A percentile compares a stretch with the other conserved stretches of the same genome.
These are phyloP conservation scores for Penicillium hordei DNA, from an alignment of 2,329 filamentous ascomycete genomes.

Conservation along the genomic window DNA sequence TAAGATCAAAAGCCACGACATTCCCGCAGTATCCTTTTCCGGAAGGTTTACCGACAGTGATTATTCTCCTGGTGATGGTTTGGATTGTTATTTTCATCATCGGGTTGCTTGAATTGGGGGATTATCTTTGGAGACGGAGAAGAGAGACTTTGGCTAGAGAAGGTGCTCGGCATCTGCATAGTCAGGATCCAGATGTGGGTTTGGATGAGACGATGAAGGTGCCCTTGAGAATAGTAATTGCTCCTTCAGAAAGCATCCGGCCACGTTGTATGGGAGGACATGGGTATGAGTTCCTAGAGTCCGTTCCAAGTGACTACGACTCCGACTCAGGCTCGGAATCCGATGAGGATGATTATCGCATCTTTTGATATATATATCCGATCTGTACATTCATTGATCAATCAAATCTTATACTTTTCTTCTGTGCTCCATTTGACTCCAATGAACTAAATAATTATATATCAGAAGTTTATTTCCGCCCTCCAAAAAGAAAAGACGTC, in stretches of 20 bases:
- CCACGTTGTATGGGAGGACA: neutral
- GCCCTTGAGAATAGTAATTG: conserved; percentile 1
- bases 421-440: neutral
- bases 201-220: conserved; percentile 7
- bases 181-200: neutral
- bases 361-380: neutral
- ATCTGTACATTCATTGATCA: neutral
- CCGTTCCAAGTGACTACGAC: neutral
- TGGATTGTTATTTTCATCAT: conserved; percentile 26
- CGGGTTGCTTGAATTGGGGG: conserved; percentile 22
- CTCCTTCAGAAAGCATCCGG: neutral
- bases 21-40: conserved; percentile 10
- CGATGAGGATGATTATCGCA: conserved; percentile 13
- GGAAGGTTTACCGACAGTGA: conserved; percentile 16
- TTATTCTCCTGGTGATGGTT: conserved; percentile 21
- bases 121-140: conserved; percentile 18
- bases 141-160: neutral
- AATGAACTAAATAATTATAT: neutral
- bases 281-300: neutral
- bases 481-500: neutral
- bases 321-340: conserved; percentile 11
- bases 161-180: neutral
- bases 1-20: conserved; percentile 5
- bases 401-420: neutral
- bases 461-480: neutral